These are phyloP conservation scores for Gracilaria gracilis DNA, from an alignment of 23 red algal genomes.

Conservation along the genomic window DNA sequence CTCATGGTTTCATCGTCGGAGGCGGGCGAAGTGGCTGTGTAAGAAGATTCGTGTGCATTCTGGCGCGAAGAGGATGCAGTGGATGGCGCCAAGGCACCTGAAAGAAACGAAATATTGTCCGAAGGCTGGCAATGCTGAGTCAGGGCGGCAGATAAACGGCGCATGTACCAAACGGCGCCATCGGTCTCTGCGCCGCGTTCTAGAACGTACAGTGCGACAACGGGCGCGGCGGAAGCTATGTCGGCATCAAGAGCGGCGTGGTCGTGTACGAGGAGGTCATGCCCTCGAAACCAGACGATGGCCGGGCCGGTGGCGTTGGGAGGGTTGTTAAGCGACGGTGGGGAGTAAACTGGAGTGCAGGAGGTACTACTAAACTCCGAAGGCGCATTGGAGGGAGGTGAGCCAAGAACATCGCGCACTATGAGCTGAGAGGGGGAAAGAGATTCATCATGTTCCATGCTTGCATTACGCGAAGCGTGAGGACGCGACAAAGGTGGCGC, in stretches of 20 bases:
- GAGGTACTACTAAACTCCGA: background rate
- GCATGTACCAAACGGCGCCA: constrained; percentile 16
- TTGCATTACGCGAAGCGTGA: background rate
- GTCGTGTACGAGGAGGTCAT: constrained; percentile 92
- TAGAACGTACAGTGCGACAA: constrained; percentile 84
- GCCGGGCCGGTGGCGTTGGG: background rate
- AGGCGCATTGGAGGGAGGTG: background rate
- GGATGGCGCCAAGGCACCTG: background rate
- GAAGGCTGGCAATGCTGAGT: background rate
- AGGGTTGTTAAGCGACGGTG: background rate
- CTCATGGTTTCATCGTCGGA: background rate
- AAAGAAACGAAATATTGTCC: background rate
- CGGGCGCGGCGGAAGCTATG: constrained; percentile 46
- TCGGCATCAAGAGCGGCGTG: constrained; percentile 89
- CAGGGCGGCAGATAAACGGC: background rate
- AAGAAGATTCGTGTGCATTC: background rate
- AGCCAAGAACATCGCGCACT: background rate
- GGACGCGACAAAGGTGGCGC: too few relatives aligned
- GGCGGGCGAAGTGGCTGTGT: background rate
- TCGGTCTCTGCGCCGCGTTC: constrained; percentile 68
- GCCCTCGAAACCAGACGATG: constrained; percentile 96
- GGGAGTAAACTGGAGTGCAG: background rate
- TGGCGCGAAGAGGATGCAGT: background rate
- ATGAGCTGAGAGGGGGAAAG: background rate
- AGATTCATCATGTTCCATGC: background rate